Evolutionary conservation across 208 protist genomes (phyloP), one percentile per base, ranked within the genome.

Genomic region (Porcisia deanei): DNA sequence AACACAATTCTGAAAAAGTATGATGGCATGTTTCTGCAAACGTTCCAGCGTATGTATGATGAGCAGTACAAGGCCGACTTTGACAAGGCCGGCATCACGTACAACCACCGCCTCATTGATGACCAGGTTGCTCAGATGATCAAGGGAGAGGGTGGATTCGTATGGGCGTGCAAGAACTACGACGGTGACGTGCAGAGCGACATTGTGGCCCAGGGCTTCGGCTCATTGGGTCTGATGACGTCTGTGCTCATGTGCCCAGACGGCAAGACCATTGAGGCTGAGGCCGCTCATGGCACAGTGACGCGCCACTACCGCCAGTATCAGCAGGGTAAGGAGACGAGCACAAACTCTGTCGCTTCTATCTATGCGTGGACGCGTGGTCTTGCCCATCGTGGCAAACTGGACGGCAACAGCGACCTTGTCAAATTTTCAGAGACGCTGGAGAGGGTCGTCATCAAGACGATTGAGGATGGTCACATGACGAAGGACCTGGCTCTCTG

Each of bases 101-200:
- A 99, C 86, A 88, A 95, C 67, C 98, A 99, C 80, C 94, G 98
- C 67, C 94, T 99, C 14, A 99, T 99, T 63, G 98, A 99, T 83
- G 98, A 99, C 84, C 96, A 99, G 89, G 98, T 99, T 58, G 98
- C 98, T 57, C 94, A 99, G 83, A 90, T 93, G 82, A 87, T 98
- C 39, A 99, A 98, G 84, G 90, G 91, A 71, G 79, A 88, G 57
- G 95, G 95, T 67, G 95, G 97, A 45, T 99, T 99, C 76, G 96
- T 99, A 49, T 99, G 98, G 98, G 98, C 98, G 14, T 99, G 98
- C 88, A 99, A 99, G 90, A 99, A 99, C 91, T 99, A 99, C 87
- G 98, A 99, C 80, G 98, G 98, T 41, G 98, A 99, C 81, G 98
- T 99, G 52, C 98, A 99, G 90, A 98, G 95, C 55, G 98, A 99